phyloP scores from a whole-genome alignment of 495 filamentous ascomycete genomes.

The Lophium mytilinum region DNA sequence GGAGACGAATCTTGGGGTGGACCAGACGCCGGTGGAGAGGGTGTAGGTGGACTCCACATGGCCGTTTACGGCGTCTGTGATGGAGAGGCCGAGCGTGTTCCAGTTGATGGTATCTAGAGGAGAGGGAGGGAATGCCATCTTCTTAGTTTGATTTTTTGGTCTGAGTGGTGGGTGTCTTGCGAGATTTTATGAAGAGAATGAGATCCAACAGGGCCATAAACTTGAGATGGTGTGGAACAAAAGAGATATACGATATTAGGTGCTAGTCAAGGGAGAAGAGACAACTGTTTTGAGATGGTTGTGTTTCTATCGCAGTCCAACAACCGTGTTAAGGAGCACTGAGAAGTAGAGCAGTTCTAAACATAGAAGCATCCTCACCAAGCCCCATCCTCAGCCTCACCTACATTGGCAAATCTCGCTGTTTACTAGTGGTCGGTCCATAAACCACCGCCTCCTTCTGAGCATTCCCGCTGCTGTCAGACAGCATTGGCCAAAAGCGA shows the following conservation, averaged over 20 bases:
- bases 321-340: too few species aligned
- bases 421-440: too few species aligned
- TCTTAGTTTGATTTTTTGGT: background rate
- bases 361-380: too few species aligned
- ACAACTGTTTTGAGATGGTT: too few species aligned
- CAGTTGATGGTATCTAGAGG: slow-evolving; percentile 5
- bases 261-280: too few species aligned
- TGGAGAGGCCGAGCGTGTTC: slow-evolving; percentile 6
- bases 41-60: slow-evolving; percentile 39
- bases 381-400: too few species aligned
- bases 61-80: slow-evolving; percentile 34
- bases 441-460: too few species aligned
- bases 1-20: slow-evolving; percentile 34
- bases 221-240: background rate
- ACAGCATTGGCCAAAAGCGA: too few species aligned
- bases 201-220: background rate
- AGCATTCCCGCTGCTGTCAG: too few species aligned
- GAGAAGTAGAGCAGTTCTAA: too few species aligned
- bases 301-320: too few species aligned
- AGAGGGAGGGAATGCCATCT: background rate
- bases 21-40: slow-evolving; percentile 34
- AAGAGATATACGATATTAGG: background rate
- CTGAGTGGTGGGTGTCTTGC: background rate
- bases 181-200: background rate
- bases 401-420: too few species aligned